Percentiles rank a stretch among this genome's conserved stretches.
phyloP scores from a whole-genome alignment of 73 alveolate genomes.

The Paramecium bursaria region DNA sequence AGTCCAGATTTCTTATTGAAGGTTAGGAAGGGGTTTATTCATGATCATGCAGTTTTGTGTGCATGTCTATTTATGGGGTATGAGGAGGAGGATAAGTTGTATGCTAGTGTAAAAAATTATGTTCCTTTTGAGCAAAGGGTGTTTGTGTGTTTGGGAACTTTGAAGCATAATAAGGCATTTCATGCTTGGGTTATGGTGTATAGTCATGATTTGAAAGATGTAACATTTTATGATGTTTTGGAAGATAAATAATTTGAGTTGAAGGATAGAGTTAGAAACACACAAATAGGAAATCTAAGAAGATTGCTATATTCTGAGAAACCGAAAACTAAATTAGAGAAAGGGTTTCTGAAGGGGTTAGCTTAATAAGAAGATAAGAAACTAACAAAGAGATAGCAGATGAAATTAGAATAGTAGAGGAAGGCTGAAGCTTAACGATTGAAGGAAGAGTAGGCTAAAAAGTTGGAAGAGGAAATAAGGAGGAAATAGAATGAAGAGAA shows the following conservation, averaged over 20 bases:
- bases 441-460: neutral
- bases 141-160: constrained; percentile 73
- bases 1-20: constrained; percentile 73
- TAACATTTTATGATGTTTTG: constrained; percentile 70
- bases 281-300: constrained; percentile 31
- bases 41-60: constrained; percentile 73
- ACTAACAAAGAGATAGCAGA: neutral
- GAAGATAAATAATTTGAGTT: constrained; percentile 53
- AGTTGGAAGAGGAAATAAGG: neutral
- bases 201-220: constrained; percentile 48
- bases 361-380: constrained; percentile 24
- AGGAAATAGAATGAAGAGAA: constrained; percentile 12
- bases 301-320: constrained; percentile 29
- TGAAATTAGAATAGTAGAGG: neutral
- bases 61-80: constrained; percentile 68
- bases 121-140: constrained; percentile 72
- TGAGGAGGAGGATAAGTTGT: constrained; percentile 48
- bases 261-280: constrained; percentile 55
- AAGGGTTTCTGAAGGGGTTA: neutral
- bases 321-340: constrained; percentile 7
- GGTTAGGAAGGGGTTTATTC: constrained; percentile 69
- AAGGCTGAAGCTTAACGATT: constrained; percentile 18
- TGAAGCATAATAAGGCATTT: constrained; percentile 56
- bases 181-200: constrained; percentile 73
- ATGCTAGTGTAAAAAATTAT: constrained; percentile 57